Percentiles rank a stretch among this genome's conserved stretches.
These are phyloP conservation scores for Cornus controversa DNA, from an alignment of 148 eudicot genomes.

Conservation along the genomic window DNA sequence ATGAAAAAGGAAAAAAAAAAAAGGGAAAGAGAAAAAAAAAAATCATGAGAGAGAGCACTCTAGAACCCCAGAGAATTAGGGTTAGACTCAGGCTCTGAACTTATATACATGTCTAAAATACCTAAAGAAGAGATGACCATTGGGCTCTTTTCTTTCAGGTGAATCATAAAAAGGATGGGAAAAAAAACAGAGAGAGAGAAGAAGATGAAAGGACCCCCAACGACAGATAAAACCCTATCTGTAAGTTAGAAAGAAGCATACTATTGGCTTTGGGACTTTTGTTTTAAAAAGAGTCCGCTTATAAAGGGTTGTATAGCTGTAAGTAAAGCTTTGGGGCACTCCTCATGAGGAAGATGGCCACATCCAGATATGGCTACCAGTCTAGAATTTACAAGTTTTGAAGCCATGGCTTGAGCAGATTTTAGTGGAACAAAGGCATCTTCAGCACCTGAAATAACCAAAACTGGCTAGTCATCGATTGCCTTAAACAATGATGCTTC, in stretches of 20 bases:
- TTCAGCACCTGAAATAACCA: constrained; percentile 88
- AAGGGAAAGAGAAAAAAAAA: no score
- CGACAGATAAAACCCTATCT: constrained; percentile 12
- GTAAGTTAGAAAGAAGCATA: constrained; percentile 6
- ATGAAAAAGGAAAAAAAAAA: background rate
- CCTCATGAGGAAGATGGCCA: constrained; percentile 99
- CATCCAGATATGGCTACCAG: constrained; percentile 92
- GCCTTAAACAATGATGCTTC: constrained; percentile 63
- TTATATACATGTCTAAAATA: constrained; percentile 19
- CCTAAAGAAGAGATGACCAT: constrained; percentile 29
- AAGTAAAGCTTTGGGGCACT: constrained; percentile 91
- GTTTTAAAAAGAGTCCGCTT: constrained; percentile 40
- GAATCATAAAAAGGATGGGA: constrained; percentile 6
- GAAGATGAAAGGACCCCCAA: background rate
- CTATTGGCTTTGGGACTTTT: constrained; percentile 36
- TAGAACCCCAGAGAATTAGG: constrained; percentile 11
- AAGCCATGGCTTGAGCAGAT: constrained; percentile 86
- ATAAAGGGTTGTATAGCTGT: constrained; percentile 88
- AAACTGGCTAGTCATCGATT: constrained; percentile 64
- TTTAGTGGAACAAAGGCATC: constrained; percentile 78
- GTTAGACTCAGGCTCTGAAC: constrained; percentile 15
- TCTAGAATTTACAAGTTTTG: constrained; percentile 85
- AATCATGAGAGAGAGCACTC: background rate
- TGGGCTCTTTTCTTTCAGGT: constrained; percentile 26
- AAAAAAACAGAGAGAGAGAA: no score